phyloP scores from a whole-genome alignment of 2,329 filamentous ascomycete species.

The Hypomyces perniciosus region DNA sequence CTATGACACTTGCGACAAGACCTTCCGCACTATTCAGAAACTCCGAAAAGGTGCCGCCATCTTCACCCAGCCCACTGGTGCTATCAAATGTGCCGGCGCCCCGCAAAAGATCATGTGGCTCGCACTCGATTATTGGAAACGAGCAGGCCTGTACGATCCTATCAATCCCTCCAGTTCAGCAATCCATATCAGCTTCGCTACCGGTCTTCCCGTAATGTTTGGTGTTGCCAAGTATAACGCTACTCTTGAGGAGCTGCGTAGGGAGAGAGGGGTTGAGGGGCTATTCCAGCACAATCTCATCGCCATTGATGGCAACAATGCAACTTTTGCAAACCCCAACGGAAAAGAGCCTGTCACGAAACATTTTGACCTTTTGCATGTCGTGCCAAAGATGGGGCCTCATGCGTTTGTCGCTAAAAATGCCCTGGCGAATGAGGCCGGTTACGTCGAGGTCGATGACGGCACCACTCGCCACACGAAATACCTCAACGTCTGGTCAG shows the following conservation, averaged over 20 bases:
- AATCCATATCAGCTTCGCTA: constrained; percentile 50
- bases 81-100: constrained; percentile 56
- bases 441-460: constrained; percentile 53
- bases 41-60: constrained; percentile 47
- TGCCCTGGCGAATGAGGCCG: constrained; percentile 46
- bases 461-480: constrained; percentile 47
- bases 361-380: constrained; percentile 51
- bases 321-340: constrained; percentile 41
- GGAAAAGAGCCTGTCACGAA: constrained; percentile 38
- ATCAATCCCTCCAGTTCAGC: constrained; percentile 32
- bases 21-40: constrained; percentile 41
- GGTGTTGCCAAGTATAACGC: constrained; percentile 55
- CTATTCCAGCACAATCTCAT: constrained; percentile 54
- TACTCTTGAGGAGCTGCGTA: constrained; percentile 46
- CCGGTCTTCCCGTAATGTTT: constrained; percentile 51
- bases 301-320: constrained; percentile 46
- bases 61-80: constrained; percentile 54
- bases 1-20: constrained; percentile 50
- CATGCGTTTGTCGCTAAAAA: constrained; percentile 50
- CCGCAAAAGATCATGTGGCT: constrained; percentile 60
- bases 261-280: constrained; percentile 50
- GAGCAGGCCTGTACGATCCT: constrained; percentile 43
- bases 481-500: constrained; percentile 53
- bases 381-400: constrained; percentile 53
- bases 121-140: constrained; percentile 53